Evolutionary conservation across 257 asterid species (phyloP), one percentile per base, ranked within the genome.

Genomic region (Nicotiana sylvestris): DNA sequence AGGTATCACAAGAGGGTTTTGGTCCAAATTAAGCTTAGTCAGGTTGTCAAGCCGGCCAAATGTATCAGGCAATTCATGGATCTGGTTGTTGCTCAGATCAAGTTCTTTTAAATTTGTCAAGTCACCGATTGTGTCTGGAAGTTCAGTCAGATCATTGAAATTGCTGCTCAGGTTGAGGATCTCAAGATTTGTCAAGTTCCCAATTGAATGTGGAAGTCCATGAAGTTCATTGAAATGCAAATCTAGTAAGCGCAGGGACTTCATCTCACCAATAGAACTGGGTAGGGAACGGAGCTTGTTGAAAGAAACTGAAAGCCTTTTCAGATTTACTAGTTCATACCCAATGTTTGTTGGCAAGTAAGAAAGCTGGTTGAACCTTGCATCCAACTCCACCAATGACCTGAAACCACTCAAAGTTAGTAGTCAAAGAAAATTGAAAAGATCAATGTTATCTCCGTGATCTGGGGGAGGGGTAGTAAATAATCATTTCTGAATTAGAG

Each of bases 71-170:
- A 96, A 70, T 51, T 90, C 91, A 37, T 85, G 95, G 81, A 96
- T 92, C 94, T 96, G 99, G 85, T 96, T 94, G 92, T 96, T 94
- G 91, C 99, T 93, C 88, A 94, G 80, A 86, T 96, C 96, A 39
- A 93, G 94, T 80, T 96, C 99, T 82, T 89, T 93, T 58, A 96
- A 93, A 86, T 72, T 92, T 77, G 66, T 84, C 32, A 96, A 92
- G 86, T 94, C 97, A 60, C 94, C 87, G 29, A 96, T 85, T 35
- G 97, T 89, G 17, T 87, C 90, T 5, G 99, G 98, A 35, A 96
- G 94, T 72, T 89, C 92, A 35, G 88, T 84, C 43, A 96, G 86
- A 87, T 96, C 98, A 56, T 87, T 94, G 89, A 96, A 96, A 86
- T 96, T 96, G 90, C 94, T 90, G 85, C 97, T 87, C 6, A 96